These are phyloP conservation scores for Gossypium schwendimanii DNA, from an alignment of 441 rosid species.

Conservation along the genomic window DNA sequence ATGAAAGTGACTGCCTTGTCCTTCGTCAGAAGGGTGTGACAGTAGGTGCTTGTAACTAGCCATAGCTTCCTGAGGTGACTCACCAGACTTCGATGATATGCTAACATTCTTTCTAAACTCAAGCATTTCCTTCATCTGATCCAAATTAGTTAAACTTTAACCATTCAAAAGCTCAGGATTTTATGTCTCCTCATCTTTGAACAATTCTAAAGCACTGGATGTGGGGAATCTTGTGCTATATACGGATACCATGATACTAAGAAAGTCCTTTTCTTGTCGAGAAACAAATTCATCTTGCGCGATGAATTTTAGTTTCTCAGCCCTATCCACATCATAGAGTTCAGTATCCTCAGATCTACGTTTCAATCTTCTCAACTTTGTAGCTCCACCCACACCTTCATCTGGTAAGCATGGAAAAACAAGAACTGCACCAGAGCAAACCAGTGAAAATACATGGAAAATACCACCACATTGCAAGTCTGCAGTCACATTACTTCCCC, in stretches of 20 bases:
- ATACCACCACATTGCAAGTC: constrained; percentile 91
- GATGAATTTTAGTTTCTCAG: constrained; percentile 49
- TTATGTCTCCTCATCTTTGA: constrained; percentile 36
- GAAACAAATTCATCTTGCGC: constrained; percentile 64
- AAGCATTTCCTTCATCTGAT: constrained; percentile 32
- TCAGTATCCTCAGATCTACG: constrained; percentile 58
- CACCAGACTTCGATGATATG: constrained; percentile 31
- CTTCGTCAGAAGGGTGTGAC: constrained; percentile 29
- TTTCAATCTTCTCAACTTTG: constrained; percentile 65
- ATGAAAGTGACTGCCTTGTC: constrained; percentile 25
- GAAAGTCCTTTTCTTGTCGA: constrained; percentile 89
- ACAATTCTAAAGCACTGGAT: constrained; percentile 41
- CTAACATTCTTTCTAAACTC: constrained; percentile 29
- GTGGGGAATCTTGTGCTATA: constrained; percentile 38
- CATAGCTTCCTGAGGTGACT: constrained; percentile 41
- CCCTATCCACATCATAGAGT: constrained; percentile 36
- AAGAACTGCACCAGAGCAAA: constrained; percentile 52
- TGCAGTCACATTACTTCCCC: constrained; percentile 43
- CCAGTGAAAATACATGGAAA: constrained; percentile 62
- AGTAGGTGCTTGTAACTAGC: constrained; percentile 30
- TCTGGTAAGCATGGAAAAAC: constrained; percentile 62
- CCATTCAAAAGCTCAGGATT: constrained; percentile 26
- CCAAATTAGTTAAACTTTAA: constrained; percentile 31
- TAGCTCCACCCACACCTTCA: constrained; percentile 88
- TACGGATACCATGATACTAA: constrained; percentile 58